Conservation (phyloP, 2,329 filamentous ascomycete genomes). For the Aciculosporium take region DNA sequence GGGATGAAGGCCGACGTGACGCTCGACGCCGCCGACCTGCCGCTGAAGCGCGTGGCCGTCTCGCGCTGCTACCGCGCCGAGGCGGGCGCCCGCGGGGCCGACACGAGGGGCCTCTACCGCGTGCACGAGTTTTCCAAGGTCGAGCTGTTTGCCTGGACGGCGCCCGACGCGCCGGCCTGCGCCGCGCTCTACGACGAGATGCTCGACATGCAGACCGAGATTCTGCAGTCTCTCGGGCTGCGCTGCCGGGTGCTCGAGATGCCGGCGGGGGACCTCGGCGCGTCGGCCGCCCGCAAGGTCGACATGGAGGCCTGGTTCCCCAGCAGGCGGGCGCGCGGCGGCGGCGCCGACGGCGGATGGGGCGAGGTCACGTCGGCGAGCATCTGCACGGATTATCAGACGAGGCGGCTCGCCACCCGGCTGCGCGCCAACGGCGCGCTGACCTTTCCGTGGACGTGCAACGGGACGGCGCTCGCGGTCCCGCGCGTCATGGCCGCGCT, state of each 20-base stretch:
- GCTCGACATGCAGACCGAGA: conserved; percentile 72
- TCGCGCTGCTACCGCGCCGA: conserved; percentile 94
- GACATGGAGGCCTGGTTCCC: conserved; percentile 96
- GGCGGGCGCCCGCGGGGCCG: conserved; percentile 75
- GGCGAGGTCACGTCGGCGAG: conserved; percentile 86
- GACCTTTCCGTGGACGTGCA: conserved; percentile 75
- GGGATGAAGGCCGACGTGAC: conserved; percentile 70
- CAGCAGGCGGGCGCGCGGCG: conserved; percentile 50
- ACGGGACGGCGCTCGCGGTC: conserved; percentile 86
- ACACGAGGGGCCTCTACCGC: conserved; percentile 88
- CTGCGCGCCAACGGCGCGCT: conserved; percentile 43
- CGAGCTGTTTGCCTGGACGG: conserved; percentile 89
- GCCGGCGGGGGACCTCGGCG: conserved; percentile 78
- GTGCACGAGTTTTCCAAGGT: conserved; percentile 99
- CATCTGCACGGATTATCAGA: conserved; percentile 92
- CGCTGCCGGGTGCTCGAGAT: conserved; percentile 86
- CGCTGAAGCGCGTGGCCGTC: conserved; percentile 65
- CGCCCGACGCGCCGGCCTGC: conserved; percentile 36
- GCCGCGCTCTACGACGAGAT: conserved; percentile 67
- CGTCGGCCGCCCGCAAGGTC: conserved; percentile 70
- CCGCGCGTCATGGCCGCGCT: conserved; percentile 80
- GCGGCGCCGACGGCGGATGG: conserved; percentile 48
- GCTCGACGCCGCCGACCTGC: conserved; percentile 51
- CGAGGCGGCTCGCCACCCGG: conserved; percentile 63
- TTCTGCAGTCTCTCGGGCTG: conserved; percentile 61